Conservation (phyloP, 2,329 filamentous ascomycete genomes). For the Xylariomycetidae sp. region DNA sequence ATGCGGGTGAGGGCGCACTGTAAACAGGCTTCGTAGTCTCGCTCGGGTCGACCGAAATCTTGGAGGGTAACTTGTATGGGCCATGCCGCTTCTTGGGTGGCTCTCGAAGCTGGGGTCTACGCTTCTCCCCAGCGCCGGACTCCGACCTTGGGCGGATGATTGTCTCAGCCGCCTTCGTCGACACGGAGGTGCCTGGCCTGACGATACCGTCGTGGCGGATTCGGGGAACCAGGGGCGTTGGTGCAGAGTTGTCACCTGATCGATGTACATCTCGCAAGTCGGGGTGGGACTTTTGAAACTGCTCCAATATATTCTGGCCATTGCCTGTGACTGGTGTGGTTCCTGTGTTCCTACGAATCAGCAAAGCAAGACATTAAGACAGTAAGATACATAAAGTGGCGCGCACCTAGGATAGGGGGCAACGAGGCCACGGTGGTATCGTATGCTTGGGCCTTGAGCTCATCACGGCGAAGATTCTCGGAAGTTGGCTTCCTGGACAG, state of each 20-base stretch:
- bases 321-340: conserved; percentile 37
- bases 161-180: conserved; percentile 7
- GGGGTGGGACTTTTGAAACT: conserved; percentile 29
- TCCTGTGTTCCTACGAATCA: conserved; percentile 24
- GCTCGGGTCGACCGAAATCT: conserved; percentile 9
- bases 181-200: conserved; percentile 33
- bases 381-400: conserved; percentile 14
- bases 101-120: conserved; percentile 6
- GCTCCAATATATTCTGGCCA: conserved; percentile 32
- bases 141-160: conserved; percentile 10
- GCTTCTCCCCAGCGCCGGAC: conserved; percentile 9
- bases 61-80: conserved; percentile 22
- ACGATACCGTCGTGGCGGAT: conserved; percentile 22
- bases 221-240: conserved; percentile 24
- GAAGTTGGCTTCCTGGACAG: conserved; percentile 25
- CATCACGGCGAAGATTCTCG: conserved; percentile 6
- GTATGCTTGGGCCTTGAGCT: conserved; percentile 33
- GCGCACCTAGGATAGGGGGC: conserved; percentile 33
- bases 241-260: conserved; percentile 23
- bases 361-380: conserved; percentile 12
- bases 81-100: conserved; percentile 19
- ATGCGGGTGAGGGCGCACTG: conserved; percentile 16
- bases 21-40: conserved; percentile 10
- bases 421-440: conserved; percentile 30
- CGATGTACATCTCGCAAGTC: conserved; percentile 21